A percentile compares a stretch with the other conserved stretches of the same genome.
These are phyloP conservation scores for Naganishia sp. DNA, from an alignment of 1,284 basidiomycete genomes.

Conservation along the genomic window DNA sequence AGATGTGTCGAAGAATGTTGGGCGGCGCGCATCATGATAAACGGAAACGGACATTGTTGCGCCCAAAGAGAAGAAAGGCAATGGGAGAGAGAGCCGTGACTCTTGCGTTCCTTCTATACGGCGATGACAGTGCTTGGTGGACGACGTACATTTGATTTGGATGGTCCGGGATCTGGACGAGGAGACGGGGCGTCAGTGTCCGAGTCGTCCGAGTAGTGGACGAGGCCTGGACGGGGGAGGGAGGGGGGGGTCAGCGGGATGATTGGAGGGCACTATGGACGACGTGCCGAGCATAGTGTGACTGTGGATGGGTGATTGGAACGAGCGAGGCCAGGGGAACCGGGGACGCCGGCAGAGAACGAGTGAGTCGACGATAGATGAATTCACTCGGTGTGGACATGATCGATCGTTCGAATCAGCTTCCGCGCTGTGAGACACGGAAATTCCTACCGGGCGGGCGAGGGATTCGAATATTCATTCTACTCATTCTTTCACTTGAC, in stretches of 20 bases:
- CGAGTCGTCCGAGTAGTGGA: constrained; percentile 41
- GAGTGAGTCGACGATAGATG: too few relatives aligned
- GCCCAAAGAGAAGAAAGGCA: not conserved
- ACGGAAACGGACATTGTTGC: too few relatives aligned
- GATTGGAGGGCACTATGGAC: too few relatives aligned
- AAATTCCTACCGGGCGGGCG: not conserved
- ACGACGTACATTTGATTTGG: too few relatives aligned
- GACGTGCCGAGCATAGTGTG: not conserved
- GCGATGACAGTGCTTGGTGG: too few relatives aligned
- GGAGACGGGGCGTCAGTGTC: constrained; percentile 39
- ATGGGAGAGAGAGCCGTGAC: not conserved
- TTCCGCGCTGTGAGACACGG: not conserved
- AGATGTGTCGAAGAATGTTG: constrained; percentile 38
- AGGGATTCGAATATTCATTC: not conserved
- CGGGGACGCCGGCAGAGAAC: too few relatives aligned
- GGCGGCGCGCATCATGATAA: constrained; percentile 11
- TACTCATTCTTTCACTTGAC: too few relatives aligned
- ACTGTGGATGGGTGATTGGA: not conserved
- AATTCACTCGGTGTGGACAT: not conserved
- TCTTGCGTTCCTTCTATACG: constrained; percentile 1
- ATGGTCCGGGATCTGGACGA: not conserved
- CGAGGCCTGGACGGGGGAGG: constrained; percentile 34
- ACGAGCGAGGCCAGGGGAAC: too few relatives aligned
- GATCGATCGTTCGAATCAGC: not conserved
- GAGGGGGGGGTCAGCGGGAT: not conserved